Base-by-base conservation (phyloP, 2,329 filamentous ascomycete genomes). In the Ceratocystis eucalypticola region DNA sequence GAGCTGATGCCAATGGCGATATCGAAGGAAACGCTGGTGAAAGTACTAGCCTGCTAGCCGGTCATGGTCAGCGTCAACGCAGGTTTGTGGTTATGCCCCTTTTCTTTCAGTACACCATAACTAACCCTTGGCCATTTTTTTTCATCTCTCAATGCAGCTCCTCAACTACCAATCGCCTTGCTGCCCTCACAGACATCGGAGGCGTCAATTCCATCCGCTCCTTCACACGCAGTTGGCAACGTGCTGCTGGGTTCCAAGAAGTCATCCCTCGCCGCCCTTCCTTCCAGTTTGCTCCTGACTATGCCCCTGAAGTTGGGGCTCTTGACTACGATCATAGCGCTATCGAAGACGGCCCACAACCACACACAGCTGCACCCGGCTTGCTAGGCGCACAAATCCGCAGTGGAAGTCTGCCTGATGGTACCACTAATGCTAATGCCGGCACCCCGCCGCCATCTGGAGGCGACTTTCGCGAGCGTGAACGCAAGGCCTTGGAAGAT, bases 201-300 rank as follows among this genome's bases (percentile, higher is more conserved):
- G 93, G 93, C 63, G 88, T 92, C 69, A 97, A 97, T 79, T 95
- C 89, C 75, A 88, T 97, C 71, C 88, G 94, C 72, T 96, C 92
- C 72, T 97, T 97, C 74, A 89, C 92, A 57, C 84, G 88, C 68
- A 96, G 90, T 71, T 96, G 91, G 88, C 90, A 93, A 76, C 86
- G 93, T 74, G 93, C 93, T 46, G 91, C 91, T 30, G 87, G 83
- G 67, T 97, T 97, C 75, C 83, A 85, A 69, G 92, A 96, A 74
- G 89, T 96, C 70, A 87, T 94, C 44, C 90, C 91, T 4, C 86
- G 89, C 66, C 84, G 86, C 17, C 85, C 86, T 15, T 87, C 89
- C 44, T 91, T 96, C 73, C 80, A 89, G 65, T 82, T 85, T 69
- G 80, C 81, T 1, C 79, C 83, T 53, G 83, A 85, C 55, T 80